phyloP scores from a whole-genome alignment of 192 early-diverging fungal genomes.

The Spizellomyces sp. region DNA sequence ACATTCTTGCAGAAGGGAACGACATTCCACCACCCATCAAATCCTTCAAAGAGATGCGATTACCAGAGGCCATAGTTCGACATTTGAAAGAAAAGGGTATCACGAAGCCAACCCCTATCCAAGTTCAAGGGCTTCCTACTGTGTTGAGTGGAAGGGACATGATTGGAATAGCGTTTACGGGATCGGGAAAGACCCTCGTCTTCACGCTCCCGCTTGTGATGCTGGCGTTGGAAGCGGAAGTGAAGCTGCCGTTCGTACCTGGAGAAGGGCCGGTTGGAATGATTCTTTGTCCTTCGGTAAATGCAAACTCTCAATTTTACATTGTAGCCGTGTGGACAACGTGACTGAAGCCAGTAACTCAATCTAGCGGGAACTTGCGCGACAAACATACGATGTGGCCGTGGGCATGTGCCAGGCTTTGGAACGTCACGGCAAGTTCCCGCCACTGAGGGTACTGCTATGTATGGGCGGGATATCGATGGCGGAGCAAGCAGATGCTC shows the following conservation, averaged over 20 bases:
- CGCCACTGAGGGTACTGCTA: slow-evolving; percentile 75
- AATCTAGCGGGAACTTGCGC: slow-evolving; percentile 84
- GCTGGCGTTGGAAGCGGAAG: slow-evolving; percentile 92
- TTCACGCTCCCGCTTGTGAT: slow-evolving; percentile 94
- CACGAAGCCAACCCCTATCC: slow-evolving; percentile 91
- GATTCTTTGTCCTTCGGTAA: slow-evolving; percentile 90
- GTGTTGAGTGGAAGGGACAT: slow-evolving; percentile 90
- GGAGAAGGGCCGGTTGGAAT: slow-evolving; percentile 95
- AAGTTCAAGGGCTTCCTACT: slow-evolving; percentile 94
- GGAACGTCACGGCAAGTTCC: slow-evolving; percentile 60
- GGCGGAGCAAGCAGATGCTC: slow-evolving; percentile 77
- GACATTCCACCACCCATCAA: slow-evolving; percentile 82
- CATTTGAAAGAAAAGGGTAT: slow-evolving; percentile 84
- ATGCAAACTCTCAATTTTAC: slow-evolving; percentile 3
- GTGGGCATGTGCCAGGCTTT: slow-evolving; percentile 64
- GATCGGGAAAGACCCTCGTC: slow-evolving; percentile 92
- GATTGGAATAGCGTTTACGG: slow-evolving; percentile 97
- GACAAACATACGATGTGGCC: slow-evolving; percentile 90
- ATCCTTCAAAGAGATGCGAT: slow-evolving; percentile 80
- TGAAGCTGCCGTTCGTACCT: slow-evolving; percentile 71
- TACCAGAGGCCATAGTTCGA: slow-evolving; percentile 75
- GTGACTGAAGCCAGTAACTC: not conserved
- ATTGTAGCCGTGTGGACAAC: too few species aligned
- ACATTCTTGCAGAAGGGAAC: slow-evolving; percentile 89
- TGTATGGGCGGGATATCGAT: slow-evolving; percentile 96